Percentiles rank a stretch among this genome's conserved stretches.
These are phyloP conservation scores for Fusarium marasasianum DNA, from an alignment of 2,329 filamentous ascomycete genomes.

Conservation along the genomic window DNA sequence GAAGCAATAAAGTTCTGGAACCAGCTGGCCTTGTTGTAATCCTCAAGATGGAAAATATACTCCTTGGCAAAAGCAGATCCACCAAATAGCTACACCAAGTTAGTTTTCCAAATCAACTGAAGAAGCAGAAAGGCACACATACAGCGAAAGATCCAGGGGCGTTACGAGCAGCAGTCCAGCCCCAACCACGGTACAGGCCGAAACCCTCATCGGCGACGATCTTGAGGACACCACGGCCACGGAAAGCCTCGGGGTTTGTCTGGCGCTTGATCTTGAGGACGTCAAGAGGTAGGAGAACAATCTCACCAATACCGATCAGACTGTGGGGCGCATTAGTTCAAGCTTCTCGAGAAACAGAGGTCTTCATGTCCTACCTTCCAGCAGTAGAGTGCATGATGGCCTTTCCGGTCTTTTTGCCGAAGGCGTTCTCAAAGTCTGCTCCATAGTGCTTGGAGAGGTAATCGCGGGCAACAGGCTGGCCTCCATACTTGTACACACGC, in stretches of 20 bases:
- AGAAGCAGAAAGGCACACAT: constrained; percentile 51
- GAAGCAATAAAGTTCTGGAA: constrained; percentile 97
- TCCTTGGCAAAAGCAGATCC: constrained; percentile 98
- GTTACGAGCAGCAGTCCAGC: constrained; percentile 97
- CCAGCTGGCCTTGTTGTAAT: constrained; percentile 97
- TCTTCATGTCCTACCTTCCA: constrained; percentile 70
- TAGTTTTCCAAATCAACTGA: constrained; percentile 12
- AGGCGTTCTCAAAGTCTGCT: constrained; percentile 83
- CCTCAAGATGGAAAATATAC: constrained; percentile 86
- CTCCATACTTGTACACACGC: constrained; percentile 98
- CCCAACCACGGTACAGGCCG: constrained; percentile 93
- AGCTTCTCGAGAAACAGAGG: neutral
- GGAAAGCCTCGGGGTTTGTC: constrained; percentile 98
- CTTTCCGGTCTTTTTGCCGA: constrained; percentile 97
- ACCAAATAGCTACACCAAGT: constrained; percentile 80
- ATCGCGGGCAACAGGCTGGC: constrained; percentile 93
- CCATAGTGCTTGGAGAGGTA: constrained; percentile 84
- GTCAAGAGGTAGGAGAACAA: constrained; percentile 92
- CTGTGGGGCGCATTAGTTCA: constrained; percentile 55
- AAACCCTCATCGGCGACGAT: constrained; percentile 96
- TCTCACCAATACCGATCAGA: constrained; percentile 96
- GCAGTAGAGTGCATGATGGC: constrained; percentile 97
- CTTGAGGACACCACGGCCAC: constrained; percentile 87
- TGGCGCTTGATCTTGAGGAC: constrained; percentile 99
- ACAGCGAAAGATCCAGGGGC: constrained; percentile 96